Evolutionary conservation across 2,329 filamentous ascomycete species (phyloP).

Genomic region (Colletotrichum theobromicola): DNA sequence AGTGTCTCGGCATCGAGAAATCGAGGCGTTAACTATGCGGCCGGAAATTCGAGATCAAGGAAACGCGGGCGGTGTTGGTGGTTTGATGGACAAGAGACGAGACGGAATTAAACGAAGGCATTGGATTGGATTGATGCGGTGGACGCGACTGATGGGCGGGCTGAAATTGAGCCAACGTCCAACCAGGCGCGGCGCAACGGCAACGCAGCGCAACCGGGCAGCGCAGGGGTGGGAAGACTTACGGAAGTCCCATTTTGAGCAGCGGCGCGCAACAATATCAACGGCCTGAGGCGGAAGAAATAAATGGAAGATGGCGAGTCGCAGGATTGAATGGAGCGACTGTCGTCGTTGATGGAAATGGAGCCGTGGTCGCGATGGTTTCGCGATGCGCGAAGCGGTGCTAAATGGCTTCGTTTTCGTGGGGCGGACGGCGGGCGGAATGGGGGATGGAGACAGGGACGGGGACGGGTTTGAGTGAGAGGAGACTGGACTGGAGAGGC

Average conservation of each 20-base stretch:
- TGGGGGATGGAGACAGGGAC: slow-evolving; percentile 9
- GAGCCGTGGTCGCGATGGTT: slow-evolving; percentile 10
- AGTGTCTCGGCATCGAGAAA: neutral
- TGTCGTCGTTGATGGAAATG: slow-evolving; percentile 1
- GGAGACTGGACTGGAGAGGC: neutral
- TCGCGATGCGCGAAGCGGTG: slow-evolving; percentile 12
- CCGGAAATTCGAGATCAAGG: neutral
- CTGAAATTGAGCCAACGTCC: slow-evolving; percentile 20
- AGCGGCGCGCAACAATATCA: neutral
- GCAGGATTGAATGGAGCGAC: neutral
- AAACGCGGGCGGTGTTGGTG: neutral
- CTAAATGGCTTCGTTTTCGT: neutral
- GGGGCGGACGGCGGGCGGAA: slow-evolving; percentile 1
- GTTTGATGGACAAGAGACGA: neutral
- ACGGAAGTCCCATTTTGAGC: slow-evolving; percentile 51
- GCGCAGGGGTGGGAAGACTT: slow-evolving; percentile 33
- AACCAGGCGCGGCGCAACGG: slow-evolving; percentile 10
- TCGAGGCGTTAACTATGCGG: neutral
- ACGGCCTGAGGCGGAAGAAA: neutral
- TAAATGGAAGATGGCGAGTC: neutral
- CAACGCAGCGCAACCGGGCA: slow-evolving; percentile 4
- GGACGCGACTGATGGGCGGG: slow-evolving; percentile 14
- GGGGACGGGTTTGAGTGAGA: neutral
- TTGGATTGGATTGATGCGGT: neutral
- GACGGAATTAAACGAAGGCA: neutral